Evolutionary conservation across 495 filamentous ascomycete species (phyloP).

Genomic region (Saxophila tyrrhenica): DNA sequence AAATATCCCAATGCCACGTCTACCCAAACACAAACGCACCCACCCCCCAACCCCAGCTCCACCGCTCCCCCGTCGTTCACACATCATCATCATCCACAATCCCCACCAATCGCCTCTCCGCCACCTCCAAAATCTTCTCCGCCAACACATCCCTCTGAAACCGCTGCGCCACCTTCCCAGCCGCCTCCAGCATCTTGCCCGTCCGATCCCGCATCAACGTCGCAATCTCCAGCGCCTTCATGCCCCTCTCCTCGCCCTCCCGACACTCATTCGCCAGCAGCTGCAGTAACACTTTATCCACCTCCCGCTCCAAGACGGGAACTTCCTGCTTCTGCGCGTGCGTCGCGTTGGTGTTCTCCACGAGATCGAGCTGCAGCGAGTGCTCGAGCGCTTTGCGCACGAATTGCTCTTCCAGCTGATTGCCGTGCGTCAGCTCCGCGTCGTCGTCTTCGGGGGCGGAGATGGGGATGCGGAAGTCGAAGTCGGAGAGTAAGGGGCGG

Average conservation of each 20-base stretch:
- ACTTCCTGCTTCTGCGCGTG: slow-evolving; percentile 56
- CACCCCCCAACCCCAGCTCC: no score
- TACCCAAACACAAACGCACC: no score
- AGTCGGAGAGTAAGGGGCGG: slow-evolving; percentile 80
- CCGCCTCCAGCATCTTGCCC: slow-evolving; percentile 77
- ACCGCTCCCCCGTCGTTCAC: not conserved
- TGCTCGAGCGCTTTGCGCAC: slow-evolving; percentile 62
- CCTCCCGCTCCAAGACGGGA: slow-evolving; percentile 57
- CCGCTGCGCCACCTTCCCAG: slow-evolving; percentile 68
- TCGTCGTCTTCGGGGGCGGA: slow-evolving; percentile 28
- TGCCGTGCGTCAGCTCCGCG: slow-evolving; percentile 16
- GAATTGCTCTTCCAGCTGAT: slow-evolving; percentile 60
- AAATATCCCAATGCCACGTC: no score
- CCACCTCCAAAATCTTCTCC: slow-evolving; percentile 77
- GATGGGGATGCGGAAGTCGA: slow-evolving; percentile 80
- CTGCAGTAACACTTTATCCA: slow-evolving; percentile 82
- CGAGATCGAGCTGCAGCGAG: slow-evolving; percentile 59
- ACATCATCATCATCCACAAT: slow-evolving; percentile 41
- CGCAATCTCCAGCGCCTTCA: slow-evolving; percentile 85
- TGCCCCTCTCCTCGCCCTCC: slow-evolving; percentile 81
- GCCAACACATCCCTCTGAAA: slow-evolving; percentile 65
- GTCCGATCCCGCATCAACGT: slow-evolving; percentile 63
- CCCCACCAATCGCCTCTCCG: slow-evolving; percentile 50
- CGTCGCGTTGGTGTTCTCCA: slow-evolving; percentile 46
- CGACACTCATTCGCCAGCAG: slow-evolving; percentile 82